Base-by-base conservation (phyloP, 75 land plant species). In the Picea sitchensis region DNA sequence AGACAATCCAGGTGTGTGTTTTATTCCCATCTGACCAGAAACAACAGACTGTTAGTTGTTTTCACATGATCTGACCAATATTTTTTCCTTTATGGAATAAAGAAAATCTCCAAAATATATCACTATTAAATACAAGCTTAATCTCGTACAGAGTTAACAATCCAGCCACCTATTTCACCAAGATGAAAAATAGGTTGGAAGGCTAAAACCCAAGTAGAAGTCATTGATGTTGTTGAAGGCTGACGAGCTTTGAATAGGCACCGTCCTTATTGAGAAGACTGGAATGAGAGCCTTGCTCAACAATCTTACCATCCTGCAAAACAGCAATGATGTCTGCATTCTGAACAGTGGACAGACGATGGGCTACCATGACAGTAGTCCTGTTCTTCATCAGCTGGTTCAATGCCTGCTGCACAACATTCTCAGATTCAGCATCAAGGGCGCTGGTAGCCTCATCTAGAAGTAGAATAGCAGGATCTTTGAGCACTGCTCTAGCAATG, bases 361-460 rank as follows among this genome's bases (percentile, higher is more conserved):
- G 96, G 8, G 96, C 98, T 60, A 95, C 91, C 83, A 94, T 60
- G 8, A 95, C 81, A 11, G 92, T 95, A 9, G 98, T 94, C n/a
- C 98, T 82, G 68, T 84, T 86, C 84, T 83, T 83, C 98, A 94
- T 94, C 51, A 95, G 74, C 61, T 83, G 65, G 84, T 95, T 90
- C 14, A 96, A 83, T 2, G 98, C 96, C 79, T 89, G 89, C 75
- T 94, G 96, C n/a, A 93, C 98, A 57, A 93, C 77, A 5, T 85
- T 83, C 80, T 95, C 98, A 1, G 98, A 95, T 74, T 90, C 98
- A 6, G 91, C 86, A 75, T 95, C 98, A 2, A 95, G 90, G 1
- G 96, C 96, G 61, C 98, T 95, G 3, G 98, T 92, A 21, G 96
- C 95, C 82, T 94, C 96, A 69, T 95, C 98, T 4, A 95, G 88